phyloP scores from a whole-genome alignment of 345 rosid genomes.

The Zanthoxylum bungeanum region DNA sequence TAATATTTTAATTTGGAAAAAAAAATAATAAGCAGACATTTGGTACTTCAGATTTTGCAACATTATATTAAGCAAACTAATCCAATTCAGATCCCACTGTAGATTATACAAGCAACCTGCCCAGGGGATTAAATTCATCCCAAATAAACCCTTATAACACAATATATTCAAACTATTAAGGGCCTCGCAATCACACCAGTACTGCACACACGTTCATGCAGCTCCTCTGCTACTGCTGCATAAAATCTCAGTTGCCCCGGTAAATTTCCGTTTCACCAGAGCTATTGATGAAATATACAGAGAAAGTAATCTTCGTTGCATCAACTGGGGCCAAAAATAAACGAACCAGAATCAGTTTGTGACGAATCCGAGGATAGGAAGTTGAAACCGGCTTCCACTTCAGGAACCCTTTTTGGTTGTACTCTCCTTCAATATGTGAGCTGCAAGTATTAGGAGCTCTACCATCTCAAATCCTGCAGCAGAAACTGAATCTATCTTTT shows the following conservation, averaged over 20 bases:
- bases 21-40: neutral
- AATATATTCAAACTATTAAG: neutral
- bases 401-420: slow-evolving; percentile 8
- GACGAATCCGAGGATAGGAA: neutral
- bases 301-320: neutral
- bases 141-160: neutral
- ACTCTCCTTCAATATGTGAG: slow-evolving; percentile 51
- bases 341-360: neutral
- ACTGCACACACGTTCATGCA: neutral
- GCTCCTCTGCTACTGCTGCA: neutral
- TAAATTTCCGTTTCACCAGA: neutral
- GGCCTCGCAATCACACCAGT: neutral
- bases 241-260: neutral
- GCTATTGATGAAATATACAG: neutral
- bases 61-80: neutral
- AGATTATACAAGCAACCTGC: slow-evolving; percentile 5
- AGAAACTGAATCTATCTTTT: slow-evolving; percentile 66
- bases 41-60: neutral
- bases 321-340: neutral
- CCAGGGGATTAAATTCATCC: neutral
- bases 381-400: slow-evolving; percentile 14
- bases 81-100: neutral
- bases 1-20: too few relatives aligned
- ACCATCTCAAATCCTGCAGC: slow-evolving; percentile 98
- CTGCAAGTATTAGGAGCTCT: slow-evolving; percentile 81